A percentile compares a stretch with the other conserved stretches of the same genome.
Evolutionary conservation across 805 yeast species (phyloP).

Genomic region (Kodamaea leandrae): DNA sequence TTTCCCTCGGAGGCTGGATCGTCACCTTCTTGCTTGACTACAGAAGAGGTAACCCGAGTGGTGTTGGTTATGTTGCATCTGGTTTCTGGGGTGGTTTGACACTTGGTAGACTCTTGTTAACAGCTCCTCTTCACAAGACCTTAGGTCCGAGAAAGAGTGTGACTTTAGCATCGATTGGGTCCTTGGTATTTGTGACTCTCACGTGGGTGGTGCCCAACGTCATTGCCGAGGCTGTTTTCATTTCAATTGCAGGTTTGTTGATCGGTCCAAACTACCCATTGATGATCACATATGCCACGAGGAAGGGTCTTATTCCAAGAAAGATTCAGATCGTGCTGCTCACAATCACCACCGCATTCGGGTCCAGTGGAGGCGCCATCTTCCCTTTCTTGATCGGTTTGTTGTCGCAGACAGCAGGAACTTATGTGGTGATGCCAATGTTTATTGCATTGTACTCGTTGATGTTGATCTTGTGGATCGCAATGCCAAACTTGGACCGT

Average conservation of each 20-base stretch:
- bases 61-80: slow-evolving; percentile 62
- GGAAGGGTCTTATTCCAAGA: slow-evolving; percentile 19
- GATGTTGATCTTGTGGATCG: slow-evolving; percentile 19
- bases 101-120: slow-evolving; percentile 55
- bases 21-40: slow-evolving; percentile 59
- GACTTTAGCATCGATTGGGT: slow-evolving; percentile 27
- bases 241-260: slow-evolving; percentile 53
- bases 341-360: slow-evolving; percentile 26
- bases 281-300: slow-evolving; percentile 20
- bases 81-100: slow-evolving; percentile 75
- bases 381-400: slow-evolving; percentile 24
- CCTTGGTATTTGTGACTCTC: slow-evolving; percentile 39
- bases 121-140: slow-evolving; percentile 34
- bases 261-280: slow-evolving; percentile 32
- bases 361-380: slow-evolving; percentile 24
- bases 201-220: slow-evolving; percentile 50
- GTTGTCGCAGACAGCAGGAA: slow-evolving; percentile 20
- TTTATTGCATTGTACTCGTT: slow-evolving; percentile 17
- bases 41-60: slow-evolving; percentile 44
- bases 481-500: slow-evolving; percentile 23
- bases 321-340: slow-evolving; percentile 23
- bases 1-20: slow-evolving; percentile 68
- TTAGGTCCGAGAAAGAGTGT: slow-evolving; percentile 49
- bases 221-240: slow-evolving; percentile 45
- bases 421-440: slow-evolving; percentile 24